Evolutionary conservation across 768 basidiomycete genomes (phyloP).

Genomic region (Tephrocybe sp.): DNA sequence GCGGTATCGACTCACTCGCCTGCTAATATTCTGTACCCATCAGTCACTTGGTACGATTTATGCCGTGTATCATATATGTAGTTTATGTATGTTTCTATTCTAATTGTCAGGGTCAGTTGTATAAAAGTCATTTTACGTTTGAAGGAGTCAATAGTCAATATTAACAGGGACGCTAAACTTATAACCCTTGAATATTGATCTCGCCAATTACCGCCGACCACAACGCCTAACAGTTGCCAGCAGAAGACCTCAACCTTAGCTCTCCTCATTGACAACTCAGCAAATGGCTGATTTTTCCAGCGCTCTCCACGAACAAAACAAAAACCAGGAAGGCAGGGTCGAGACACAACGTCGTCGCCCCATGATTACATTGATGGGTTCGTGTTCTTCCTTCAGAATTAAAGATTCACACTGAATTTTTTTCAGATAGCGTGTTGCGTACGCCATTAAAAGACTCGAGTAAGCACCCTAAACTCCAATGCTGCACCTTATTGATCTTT

Average conservation of each 20-base stretch:
- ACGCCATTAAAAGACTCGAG: slow-evolving; percentile 10
- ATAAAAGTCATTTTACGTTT: too few species aligned
- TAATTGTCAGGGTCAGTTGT: too few species aligned
- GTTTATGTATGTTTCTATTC: too few species aligned
- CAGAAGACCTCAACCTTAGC: not conserved
- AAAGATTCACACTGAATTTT: not conserved
- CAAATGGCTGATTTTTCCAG: not conserved
- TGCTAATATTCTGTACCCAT: too few species aligned
- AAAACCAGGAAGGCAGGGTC: not conserved
- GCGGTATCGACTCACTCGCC: too few species aligned
- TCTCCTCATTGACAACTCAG: not conserved
- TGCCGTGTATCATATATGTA: too few species aligned
- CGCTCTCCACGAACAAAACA: not conserved
- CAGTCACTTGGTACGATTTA: too few species aligned
- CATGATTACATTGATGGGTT: slow-evolving; percentile 12
- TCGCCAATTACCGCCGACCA: not conserved
- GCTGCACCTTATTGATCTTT: not conserved
- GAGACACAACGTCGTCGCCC: slow-evolving; percentile 7
- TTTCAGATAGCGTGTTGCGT: slow-evolving; percentile 10
- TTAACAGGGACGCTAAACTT: not conserved
- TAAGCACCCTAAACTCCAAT: not conserved
- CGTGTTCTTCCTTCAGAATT: not conserved
- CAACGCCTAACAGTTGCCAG: not conserved
- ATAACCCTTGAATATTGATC: not conserved
- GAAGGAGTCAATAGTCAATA: not conserved